These are phyloP conservation scores for Fusarium phyllophilum DNA, from an alignment of 2,329 filamentous ascomycete genomes.

Conservation along the genomic window DNA sequence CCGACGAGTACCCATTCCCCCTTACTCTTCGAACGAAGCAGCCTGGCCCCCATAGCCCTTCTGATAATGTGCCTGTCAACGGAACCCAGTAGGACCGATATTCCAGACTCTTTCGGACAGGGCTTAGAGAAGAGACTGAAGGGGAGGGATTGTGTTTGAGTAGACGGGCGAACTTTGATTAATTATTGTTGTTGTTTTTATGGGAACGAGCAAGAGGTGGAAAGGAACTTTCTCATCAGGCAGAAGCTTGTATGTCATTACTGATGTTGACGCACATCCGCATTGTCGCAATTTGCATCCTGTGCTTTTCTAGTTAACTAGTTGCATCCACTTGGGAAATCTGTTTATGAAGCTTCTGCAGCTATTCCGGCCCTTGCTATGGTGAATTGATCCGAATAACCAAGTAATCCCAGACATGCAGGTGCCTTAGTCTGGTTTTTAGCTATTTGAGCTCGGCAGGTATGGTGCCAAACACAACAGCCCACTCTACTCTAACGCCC, in stretches of 20 bases:
- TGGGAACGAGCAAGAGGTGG: constrained; percentile 1
- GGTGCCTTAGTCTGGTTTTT: background rate
- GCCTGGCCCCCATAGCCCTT: constrained; percentile 43
- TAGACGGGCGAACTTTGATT: constrained; percentile 24
- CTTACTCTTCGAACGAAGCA: constrained; percentile 67
- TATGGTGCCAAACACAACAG: background rate
- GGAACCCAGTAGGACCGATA: constrained; percentile 35
- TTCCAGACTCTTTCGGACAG: constrained; percentile 1
- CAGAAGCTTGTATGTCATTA: constrained; percentile 37
- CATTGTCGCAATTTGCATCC: constrained; percentile 33
- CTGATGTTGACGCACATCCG: constrained; percentile 35
- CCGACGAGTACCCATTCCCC: constrained; percentile 74
- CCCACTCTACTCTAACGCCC: background rate
- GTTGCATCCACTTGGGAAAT: constrained; percentile 20
- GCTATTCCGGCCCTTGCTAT: background rate
- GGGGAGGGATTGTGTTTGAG: constrained; percentile 28
- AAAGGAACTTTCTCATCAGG: constrained; percentile 3
- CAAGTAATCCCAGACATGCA: background rate
- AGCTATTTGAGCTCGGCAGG: background rate
- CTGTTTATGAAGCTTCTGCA: constrained; percentile 18
- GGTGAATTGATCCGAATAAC: background rate
- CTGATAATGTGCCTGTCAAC: constrained; percentile 41
- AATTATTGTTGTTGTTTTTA: constrained; percentile 24
- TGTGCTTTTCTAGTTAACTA: constrained; percentile 34
- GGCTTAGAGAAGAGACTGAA: background rate